Evolutionary conservation across 164 flowering plant species (phyloP), one percentile per base, ranked within the genome.

Genomic region (Magnolia sinica): DNA sequence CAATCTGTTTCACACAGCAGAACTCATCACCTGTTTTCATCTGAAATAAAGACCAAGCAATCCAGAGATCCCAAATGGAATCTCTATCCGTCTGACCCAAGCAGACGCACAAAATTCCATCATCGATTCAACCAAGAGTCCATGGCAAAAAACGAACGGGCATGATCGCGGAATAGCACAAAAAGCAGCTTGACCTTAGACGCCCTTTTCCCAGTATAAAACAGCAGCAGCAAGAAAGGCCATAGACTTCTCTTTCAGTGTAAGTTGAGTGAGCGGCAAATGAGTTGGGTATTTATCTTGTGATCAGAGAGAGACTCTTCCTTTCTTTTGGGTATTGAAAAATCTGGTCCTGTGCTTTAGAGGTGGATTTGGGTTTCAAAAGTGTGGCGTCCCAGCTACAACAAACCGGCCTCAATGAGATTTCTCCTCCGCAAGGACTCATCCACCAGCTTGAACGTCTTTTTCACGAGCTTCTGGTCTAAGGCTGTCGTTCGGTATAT

Each of bases 381-480:
- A 37, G 45, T 37, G 45, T 37, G 45, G 45, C 45, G 61, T 18
- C 27, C 2, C 2, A 1, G 31, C n/a, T 31, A 96, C 82, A 96
- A 84, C 55, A 94, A 82, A 8, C 98, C 99, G 0, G 99, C 99
- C 79, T 94, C 98, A 58, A 94, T 87, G n/a, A 94, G 91, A 82
- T 94, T 91, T 83, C 97, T 85, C 85, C 99, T 88, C 74, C 98
- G 88, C 75, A 96, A 82, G 20, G 98, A 91, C 87, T 96, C 99
- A 11, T 96, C 99, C 51, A 96, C 94, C 69, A 96, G 88, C 86
- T 96, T 96, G 89, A 96, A 94, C 16, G 99, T 94, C 80, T 96
- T 96, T 90, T 96, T 96, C 78, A 96, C 94, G 27, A 94, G 93
- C 83, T 94, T 96, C 83, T 90, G 99, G 79, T 96, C 99, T 68